Percentiles rank a stretch among this genome's conserved stretches.
These are phyloP conservation scores for Colletotrichum caudatum DNA, from an alignment of 2,329 filamentous ascomycete species.

Conservation along the genomic window DNA sequence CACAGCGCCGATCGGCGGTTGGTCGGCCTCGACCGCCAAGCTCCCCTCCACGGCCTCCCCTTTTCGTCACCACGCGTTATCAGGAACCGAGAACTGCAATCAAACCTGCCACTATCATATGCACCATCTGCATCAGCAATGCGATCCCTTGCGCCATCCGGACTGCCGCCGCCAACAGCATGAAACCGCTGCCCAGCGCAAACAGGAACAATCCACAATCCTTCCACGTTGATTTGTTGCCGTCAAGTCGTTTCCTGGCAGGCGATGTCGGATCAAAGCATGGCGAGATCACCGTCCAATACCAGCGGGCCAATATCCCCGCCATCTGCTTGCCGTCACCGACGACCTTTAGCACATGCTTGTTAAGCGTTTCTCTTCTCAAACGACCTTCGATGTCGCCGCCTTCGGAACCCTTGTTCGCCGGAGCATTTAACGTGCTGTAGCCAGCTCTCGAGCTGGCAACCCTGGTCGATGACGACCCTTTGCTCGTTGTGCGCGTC, in stretches of 20 bases:
- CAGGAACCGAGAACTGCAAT: slow-evolving; percentile 35
- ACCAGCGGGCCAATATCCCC: slow-evolving; percentile 14
- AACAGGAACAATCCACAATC: slow-evolving; percentile 21
- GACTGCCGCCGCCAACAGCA: slow-evolving; percentile 24
- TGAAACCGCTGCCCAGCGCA: slow-evolving; percentile 26
- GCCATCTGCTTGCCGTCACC: slow-evolving; percentile 32
- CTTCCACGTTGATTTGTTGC: slow-evolving; percentile 30
- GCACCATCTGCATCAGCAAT: slow-evolving; percentile 25
- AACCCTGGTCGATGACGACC: neutral
- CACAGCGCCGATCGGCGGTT: slow-evolving; percentile 33
- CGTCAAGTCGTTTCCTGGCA: slow-evolving; percentile 26
- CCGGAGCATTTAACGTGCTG: slow-evolving; percentile 15
- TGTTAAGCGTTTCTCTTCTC: slow-evolving; percentile 23
- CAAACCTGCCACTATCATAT: slow-evolving; percentile 21
- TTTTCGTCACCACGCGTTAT: slow-evolving; percentile 30
- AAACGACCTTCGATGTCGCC: slow-evolving; percentile 40
- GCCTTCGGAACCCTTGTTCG: slow-evolving; percentile 31
- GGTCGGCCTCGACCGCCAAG: slow-evolving; percentile 31
- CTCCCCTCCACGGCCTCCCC: slow-evolving; percentile 24
- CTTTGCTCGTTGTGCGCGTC: neutral
- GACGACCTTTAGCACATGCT: slow-evolving; percentile 10
- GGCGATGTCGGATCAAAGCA: slow-evolving; percentile 39
- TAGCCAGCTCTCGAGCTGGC: slow-evolving; percentile 19
- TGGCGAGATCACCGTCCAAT: slow-evolving; percentile 29
- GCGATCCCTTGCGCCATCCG: slow-evolving; percentile 25